A percentile compares a stretch with the other conserved stretches of the same genome.
Conservation (phyloP, 495 filamentous ascomycete species). For the Hyaloscypha finlandica region DNA sequence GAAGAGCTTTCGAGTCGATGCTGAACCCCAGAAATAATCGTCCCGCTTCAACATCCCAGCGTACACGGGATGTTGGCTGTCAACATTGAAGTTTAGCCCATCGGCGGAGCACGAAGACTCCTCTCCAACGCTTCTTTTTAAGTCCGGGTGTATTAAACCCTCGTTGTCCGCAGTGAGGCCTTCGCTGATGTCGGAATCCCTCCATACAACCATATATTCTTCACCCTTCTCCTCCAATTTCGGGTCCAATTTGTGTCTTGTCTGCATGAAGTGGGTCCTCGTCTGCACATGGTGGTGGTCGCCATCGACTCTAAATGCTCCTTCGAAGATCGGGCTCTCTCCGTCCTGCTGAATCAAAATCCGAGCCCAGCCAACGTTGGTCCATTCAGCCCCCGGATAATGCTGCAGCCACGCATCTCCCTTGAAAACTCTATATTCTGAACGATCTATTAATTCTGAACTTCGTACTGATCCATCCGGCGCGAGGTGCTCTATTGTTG, state of each 20-base stretch:
- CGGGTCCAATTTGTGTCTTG: slow-evolving; percentile 75
- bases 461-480: slow-evolving; percentile 63
- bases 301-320: slow-evolving; percentile 76
- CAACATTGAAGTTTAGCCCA: slow-evolving; percentile 37
- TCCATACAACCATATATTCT: slow-evolving; percentile 88
- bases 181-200: slow-evolving; percentile 80
- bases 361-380: slow-evolving; percentile 82
- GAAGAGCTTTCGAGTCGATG: slow-evolving; percentile 57
- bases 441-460: slow-evolving; percentile 66
- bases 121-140: slow-evolving; percentile 21
- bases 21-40: slow-evolving; percentile 50
- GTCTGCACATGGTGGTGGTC: slow-evolving; percentile 90
- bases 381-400: slow-evolving; percentile 65
- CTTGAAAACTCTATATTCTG: slow-evolving; percentile 79
- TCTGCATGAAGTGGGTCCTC: slow-evolving; percentile 70
- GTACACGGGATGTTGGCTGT: slow-evolving; percentile 39
- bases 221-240: slow-evolving; percentile 56
- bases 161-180: slow-evolving; percentile 26
- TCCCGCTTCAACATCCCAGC: slow-evolving; percentile 39
- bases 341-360: slow-evolving; percentile 79
- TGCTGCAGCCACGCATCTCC: slow-evolving; percentile 73
- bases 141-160: slow-evolving; percentile 27
- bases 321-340: slow-evolving; percentile 78
- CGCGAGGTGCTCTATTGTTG: slow-evolving; percentile 69
- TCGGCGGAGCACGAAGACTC: slow-evolving; percentile 29